A percentile compares a stretch with the other conserved stretches of the same genome.
These are phyloP conservation scores for Geranium incanum DNA, from an alignment of 441 rosid genomes.

Conservation along the genomic window DNA sequence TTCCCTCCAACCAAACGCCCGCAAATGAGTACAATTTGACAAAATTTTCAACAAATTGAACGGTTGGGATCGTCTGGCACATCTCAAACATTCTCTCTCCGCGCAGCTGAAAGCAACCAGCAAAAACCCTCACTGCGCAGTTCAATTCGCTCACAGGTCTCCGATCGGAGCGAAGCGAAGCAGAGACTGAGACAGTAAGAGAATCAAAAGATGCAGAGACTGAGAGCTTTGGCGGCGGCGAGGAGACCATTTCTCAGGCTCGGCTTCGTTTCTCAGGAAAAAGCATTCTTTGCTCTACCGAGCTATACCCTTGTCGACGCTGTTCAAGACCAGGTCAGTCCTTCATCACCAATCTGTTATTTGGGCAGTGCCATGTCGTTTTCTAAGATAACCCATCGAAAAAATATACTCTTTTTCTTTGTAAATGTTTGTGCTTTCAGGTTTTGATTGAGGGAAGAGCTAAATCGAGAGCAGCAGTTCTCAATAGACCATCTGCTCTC, in stretches of 20 bases:
- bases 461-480: constrained; percentile 83
- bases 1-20: constrained; percentile 3
- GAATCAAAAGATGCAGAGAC: constrained; percentile 44
- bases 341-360: background rate
- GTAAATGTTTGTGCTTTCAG: constrained; percentile 29
- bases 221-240: constrained; percentile 37
- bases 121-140: background rate
- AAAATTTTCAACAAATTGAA: background rate
- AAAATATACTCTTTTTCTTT: constrained; percentile 3
- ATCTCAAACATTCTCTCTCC: background rate
- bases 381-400: background rate
- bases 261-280: constrained; percentile 31
- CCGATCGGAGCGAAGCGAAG: background rate
- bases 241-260: constrained; percentile 31
- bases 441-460: constrained; percentile 87
- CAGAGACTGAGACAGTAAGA: background rate
- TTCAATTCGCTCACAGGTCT: background rate
- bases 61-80: background rate
- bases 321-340: constrained; percentile 54
- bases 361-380: background rate
- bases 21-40: background rate
- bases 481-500: constrained; percentile 58
- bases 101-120: too few relatives aligned
- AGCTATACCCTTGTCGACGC: constrained; percentile 39
- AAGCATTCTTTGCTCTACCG: constrained; percentile 63